Conservation (phyloP, 257 asterid species). For the Jacaranda copaia region DNA sequence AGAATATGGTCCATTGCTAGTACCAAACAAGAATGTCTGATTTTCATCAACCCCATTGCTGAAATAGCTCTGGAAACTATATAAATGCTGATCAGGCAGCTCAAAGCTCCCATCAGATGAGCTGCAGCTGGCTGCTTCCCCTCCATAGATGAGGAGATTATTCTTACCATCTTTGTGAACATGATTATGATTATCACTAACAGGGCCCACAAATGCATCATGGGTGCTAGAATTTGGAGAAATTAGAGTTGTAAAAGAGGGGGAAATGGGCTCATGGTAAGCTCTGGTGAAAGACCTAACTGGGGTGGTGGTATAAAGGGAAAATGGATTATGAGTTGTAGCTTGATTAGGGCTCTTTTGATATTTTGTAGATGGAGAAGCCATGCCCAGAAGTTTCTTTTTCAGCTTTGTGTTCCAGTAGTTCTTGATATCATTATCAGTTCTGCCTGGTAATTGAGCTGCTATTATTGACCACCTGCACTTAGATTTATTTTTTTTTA, state of each 20-base stretch:
- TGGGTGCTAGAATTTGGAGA: slow-evolving; percentile 38
- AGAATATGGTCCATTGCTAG: slow-evolving; percentile 10
- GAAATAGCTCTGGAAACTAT: slow-evolving; percentile 34
- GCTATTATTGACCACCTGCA: slow-evolving; percentile 75
- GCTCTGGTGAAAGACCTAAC: background rate
- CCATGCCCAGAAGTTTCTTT: slow-evolving; percentile 53
- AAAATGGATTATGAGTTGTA: background rate
- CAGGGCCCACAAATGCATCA: slow-evolving; percentile 20
- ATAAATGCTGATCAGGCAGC: too few species aligned
- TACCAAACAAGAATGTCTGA: slow-evolving; percentile 35
- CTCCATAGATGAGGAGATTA: slow-evolving; percentile 42
- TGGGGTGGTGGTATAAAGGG: background rate
- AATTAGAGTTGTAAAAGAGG: slow-evolving; percentile 18
- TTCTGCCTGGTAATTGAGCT: slow-evolving; percentile 80
- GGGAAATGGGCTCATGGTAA: slow-evolving; percentile 22
- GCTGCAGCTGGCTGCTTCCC: slow-evolving; percentile 50
- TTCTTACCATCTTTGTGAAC: slow-evolving; percentile 8
- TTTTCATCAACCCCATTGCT: slow-evolving; percentile 39
- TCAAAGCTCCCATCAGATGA: slow-evolving; percentile 54
- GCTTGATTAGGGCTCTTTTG: slow-evolving; percentile 39
- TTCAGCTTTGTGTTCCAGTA: slow-evolving; percentile 96
- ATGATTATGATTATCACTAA: slow-evolving; percentile 25
- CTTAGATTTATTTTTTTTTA: background rate
- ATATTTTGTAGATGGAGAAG: slow-evolving; percentile 34
- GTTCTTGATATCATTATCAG: slow-evolving; percentile 89